Conservation (phyloP, 306 rosid species). For the Astragalus membranaceus region DNA sequence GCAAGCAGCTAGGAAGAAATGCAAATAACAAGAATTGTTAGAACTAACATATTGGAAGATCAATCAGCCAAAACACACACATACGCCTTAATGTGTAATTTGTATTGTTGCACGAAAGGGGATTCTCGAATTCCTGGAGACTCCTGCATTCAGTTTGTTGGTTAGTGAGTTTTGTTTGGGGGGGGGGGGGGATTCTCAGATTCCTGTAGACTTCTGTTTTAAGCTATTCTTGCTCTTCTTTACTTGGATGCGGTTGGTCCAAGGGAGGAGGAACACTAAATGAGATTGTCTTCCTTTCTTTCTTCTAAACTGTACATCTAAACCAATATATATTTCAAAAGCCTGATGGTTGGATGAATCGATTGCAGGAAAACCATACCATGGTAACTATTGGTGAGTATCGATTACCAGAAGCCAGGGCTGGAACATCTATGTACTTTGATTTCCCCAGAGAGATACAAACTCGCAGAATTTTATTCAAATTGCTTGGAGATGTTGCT, state of each 20-base stretch:
- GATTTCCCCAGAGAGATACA: slow-evolving; percentile 67
- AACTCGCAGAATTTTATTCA: slow-evolving; percentile 67
- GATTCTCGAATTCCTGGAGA: not conserved
- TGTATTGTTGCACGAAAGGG: not conserved
- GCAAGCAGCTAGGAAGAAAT: not conserved
- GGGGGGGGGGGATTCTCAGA: too few relatives aligned
- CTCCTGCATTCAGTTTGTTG: too few relatives aligned
- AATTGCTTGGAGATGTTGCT: slow-evolving; percentile 78
- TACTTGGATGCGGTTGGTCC: not conserved
- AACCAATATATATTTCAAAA: not conserved
- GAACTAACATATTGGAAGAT: slow-evolving; percentile 7
- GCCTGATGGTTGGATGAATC: slow-evolving; percentile 13
- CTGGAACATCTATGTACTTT: slow-evolving; percentile 89
- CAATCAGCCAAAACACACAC: not conserved
- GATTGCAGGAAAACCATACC: slow-evolving; percentile 60
- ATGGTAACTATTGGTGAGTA: slow-evolving; percentile 66
- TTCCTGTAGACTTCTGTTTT: too few relatives aligned
- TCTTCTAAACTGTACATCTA: not conserved
- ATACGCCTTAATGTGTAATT: not conserved
- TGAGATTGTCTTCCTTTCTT: not conserved
- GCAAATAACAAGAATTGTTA: not conserved
- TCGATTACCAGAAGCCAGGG: slow-evolving; percentile 87
- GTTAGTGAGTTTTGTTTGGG: too few relatives aligned
- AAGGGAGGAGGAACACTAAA: not conserved
- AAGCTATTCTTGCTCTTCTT: not conserved